A percentile compares a stretch with the other conserved stretches of the same genome.
These are phyloP conservation scores for Hawksworthiomyces lignivorus DNA, from an alignment of 2,329 filamentous ascomycete species.

Conservation along the genomic window DNA sequence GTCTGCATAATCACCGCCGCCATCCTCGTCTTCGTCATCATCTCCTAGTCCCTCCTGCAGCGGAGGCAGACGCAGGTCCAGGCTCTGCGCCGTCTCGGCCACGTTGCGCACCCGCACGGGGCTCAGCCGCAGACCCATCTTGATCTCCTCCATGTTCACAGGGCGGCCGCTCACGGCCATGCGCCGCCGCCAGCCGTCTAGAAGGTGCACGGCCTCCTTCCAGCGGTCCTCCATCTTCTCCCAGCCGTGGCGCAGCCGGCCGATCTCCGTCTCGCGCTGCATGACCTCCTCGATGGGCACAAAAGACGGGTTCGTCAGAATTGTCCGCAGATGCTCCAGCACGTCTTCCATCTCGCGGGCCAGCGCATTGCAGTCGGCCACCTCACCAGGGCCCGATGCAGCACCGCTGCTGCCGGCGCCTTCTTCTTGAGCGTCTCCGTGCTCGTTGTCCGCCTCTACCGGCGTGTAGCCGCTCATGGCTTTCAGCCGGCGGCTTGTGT, in stretches of 20 bases:
- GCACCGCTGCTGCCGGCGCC: conserved; percentile 20
- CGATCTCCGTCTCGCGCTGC: conserved; percentile 85
- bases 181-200: conserved; percentile 83
- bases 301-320: conserved; percentile 93
- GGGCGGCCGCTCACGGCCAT: conserved; percentile 65
- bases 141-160: conserved; percentile 60
- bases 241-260: conserved; percentile 74
- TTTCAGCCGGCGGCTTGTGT: conserved; percentile 63
- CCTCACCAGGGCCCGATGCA: conserved; percentile 17
- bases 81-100: conserved; percentile 34
- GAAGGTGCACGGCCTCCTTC: conserved; percentile 82
- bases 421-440: conserved; percentile 14
- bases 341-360: conserved; percentile 67
- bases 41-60: conserved; percentile 20
- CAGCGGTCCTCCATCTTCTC: conserved; percentile 89
- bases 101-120: conserved; percentile 49
- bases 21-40: conserved; percentile 10
- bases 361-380: conserved; percentile 49
- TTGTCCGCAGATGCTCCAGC: conserved; percentile 69
- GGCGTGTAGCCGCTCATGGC: conserved; percentile 52
- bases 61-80: conserved; percentile 30
- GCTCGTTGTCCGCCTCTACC: too few species aligned
- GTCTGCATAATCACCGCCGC: conserved; percentile 17
- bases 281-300: conserved; percentile 93
- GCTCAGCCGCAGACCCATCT: conserved; percentile 58